Evolutionary conservation across 129 eudicot species (phyloP).

Genomic region (Oenanthe sinensis): DNA sequence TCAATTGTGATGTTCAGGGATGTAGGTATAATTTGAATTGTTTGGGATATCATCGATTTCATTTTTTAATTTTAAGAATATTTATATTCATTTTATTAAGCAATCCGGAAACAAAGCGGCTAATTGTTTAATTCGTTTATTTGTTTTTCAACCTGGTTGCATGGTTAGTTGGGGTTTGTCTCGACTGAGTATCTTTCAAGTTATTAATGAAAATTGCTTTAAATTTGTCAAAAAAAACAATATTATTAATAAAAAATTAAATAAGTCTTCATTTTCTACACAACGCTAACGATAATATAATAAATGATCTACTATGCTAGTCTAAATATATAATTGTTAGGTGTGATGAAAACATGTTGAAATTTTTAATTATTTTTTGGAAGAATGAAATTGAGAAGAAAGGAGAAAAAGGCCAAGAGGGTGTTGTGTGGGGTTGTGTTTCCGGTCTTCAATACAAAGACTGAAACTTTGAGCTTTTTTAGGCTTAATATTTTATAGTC

Average conservation of each 20-base stretch:
- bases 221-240: no score
- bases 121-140: no score
- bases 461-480: conserved; percentile 59
- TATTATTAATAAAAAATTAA: neutral
- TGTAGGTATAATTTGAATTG: no score
- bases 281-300: neutral
- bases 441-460: conserved; percentile 86
- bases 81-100: no score
- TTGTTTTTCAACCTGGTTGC: no score
- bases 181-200: no score
- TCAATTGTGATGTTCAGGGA: no score
- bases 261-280: neutral
- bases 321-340: neutral
- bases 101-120: no score
- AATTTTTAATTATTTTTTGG: neutral
- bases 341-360: neutral
- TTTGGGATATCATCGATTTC: no score
- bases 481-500: neutral
- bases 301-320: neutral
- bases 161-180: no score
- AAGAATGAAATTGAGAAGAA: conserved; percentile 17
- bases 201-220: no score
- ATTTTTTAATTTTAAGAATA: no score
- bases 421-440: conserved; percentile 22
- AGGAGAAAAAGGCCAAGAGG: conserved; percentile 21